Evolutionary conservation across 768 basidiomycete species (phyloP).

Genomic region (Tylopilus plumbeoviolaceoides): DNA sequence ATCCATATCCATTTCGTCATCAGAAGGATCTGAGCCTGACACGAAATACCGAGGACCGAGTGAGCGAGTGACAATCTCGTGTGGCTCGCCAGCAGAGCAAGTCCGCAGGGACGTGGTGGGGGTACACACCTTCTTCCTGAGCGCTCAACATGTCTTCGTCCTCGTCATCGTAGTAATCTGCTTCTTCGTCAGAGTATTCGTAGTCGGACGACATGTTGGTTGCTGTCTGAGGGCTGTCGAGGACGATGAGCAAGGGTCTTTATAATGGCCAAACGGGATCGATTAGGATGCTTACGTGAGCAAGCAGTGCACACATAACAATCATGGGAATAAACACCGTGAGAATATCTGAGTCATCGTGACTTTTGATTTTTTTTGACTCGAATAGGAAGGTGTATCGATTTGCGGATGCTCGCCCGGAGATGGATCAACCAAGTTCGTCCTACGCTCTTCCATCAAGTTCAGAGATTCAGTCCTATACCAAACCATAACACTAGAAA

Average conservation of each 20-base stretch:
- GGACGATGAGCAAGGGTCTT: constrained; percentile 15
- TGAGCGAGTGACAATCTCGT: constrained; percentile 10
- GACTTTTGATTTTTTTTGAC: constrained; percentile 13
- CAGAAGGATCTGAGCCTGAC: constrained; percentile 40
- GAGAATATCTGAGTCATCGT: constrained; percentile 5
- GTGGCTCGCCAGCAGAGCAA: constrained; percentile 23
- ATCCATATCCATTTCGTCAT: constrained; percentile 71
- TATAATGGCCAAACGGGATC: constrained; percentile 13
- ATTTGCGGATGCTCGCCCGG: constrained; percentile 25
- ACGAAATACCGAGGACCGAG: constrained; percentile 13
- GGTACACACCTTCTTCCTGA: constrained; percentile 50
- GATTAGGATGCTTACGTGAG: constrained; percentile 29
- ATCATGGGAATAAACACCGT: constrained; percentile 7
- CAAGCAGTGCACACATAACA: constrained; percentile 14
- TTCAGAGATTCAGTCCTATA: constrained; percentile 3
- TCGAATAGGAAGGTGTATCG: constrained; percentile 29
- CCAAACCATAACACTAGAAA: constrained; percentile 11
- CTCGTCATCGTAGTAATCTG: constrained; percentile 65
- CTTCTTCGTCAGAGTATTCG: constrained; percentile 66
- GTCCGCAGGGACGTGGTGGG: not conserved
- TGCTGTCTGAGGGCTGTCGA: constrained; percentile 11
- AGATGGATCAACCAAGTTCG: constrained; percentile 20
- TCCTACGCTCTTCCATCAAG: constrained; percentile 7
- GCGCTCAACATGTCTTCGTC: constrained; percentile 61
- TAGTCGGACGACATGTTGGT: constrained; percentile 58